Conservation (phyloP, 345 rosid species). For the Physaria fendleri region DNA sequence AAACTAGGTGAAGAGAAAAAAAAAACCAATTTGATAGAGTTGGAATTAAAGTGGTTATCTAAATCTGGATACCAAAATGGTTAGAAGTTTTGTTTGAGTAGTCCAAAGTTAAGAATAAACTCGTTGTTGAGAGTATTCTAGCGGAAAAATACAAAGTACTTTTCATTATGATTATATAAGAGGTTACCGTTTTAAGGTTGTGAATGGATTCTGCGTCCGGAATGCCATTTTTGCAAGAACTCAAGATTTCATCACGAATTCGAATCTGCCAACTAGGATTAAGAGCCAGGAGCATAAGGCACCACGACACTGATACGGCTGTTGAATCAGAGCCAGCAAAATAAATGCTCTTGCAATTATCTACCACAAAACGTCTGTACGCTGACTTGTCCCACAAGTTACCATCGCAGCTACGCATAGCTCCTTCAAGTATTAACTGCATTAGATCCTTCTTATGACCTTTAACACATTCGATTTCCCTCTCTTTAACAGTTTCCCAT, state of each 20-base stretch:
- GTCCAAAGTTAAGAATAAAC: too few relatives aligned
- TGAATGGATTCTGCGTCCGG: constrained; percentile 44
- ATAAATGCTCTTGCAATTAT: constrained; percentile 80
- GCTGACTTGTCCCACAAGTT: constrained; percentile 35
- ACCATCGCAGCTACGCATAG: constrained; percentile 22
- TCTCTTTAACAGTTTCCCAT: constrained; percentile 60
- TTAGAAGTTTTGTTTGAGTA: too few relatives aligned
- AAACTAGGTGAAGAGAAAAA: too few relatives aligned
- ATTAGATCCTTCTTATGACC: constrained; percentile 48
- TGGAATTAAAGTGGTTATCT: too few relatives aligned
- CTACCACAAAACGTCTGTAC: constrained; percentile 56
- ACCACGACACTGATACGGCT: constrained; percentile 70
- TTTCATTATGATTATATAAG: background rate
- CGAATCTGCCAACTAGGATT: constrained; percentile 69
- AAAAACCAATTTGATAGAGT: too few relatives aligned
- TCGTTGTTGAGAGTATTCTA: too few relatives aligned
- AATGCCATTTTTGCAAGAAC: constrained; percentile 32
- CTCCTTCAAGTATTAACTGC: constrained; percentile 63
- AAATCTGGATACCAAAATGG: too few relatives aligned
- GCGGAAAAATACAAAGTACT: too few relatives aligned
- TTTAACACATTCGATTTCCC: constrained; percentile 33
- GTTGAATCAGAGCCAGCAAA: constrained; percentile 75
- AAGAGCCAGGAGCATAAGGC: constrained; percentile 69
- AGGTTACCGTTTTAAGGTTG: constrained; percentile 42
- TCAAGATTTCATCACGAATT: constrained; percentile 45